Percentiles rank a stretch among this genome's conserved stretches.
Evolutionary conservation across 1,284 basidiomycete genomes (phyloP).

Genomic region (Cutaneotrichosporon arboriforme): DNA sequence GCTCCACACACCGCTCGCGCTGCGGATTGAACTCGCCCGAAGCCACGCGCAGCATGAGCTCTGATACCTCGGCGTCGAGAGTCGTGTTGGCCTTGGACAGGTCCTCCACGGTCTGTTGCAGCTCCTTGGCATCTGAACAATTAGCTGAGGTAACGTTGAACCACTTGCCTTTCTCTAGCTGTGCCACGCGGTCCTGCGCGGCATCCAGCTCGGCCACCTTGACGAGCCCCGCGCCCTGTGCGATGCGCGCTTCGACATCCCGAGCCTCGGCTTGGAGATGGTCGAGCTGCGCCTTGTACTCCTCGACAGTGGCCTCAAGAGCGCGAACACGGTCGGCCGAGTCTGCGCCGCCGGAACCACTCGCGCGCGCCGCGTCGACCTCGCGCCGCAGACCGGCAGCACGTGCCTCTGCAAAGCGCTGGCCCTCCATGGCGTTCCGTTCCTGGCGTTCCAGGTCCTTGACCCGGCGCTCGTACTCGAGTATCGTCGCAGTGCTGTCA

Average conservation of each 20-base stretch:
- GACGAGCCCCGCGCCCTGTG: slow-evolving; percentile 35
- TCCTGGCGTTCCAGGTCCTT: slow-evolving; percentile 37
- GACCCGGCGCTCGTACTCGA: slow-evolving; percentile 24
- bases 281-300: slow-evolving; percentile 35
- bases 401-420: slow-evolving; percentile 34
- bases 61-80: slow-evolving; percentile 50
- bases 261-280: slow-evolving; percentile 31
- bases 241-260: slow-evolving; percentile 30
- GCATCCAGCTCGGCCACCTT: slow-evolving; percentile 26
- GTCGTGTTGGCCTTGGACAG: slow-evolving; percentile 48
- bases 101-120: slow-evolving; percentile 27
- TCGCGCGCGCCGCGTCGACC: slow-evolving; percentile 21
- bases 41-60: slow-evolving; percentile 49
- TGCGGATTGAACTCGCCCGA: slow-evolving; percentile 53
- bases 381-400: slow-evolving; percentile 36
- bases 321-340: slow-evolving; percentile 15
- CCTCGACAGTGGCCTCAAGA: slow-evolving; percentile 30
- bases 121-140: slow-evolving; percentile 7
- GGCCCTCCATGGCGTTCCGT: slow-evolving; percentile 42
- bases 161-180: slow-evolving; percentile 27
- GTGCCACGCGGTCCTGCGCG: slow-evolving; percentile 15
- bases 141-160: background rate
- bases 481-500: slow-evolving; percentile 22
- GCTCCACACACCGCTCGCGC: slow-evolving; percentile 49
- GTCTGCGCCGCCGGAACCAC: slow-evolving; percentile 2